Conservation (phyloP, 192 early-diverging fungal genomes). For the Gonapodya sp. region DNA sequence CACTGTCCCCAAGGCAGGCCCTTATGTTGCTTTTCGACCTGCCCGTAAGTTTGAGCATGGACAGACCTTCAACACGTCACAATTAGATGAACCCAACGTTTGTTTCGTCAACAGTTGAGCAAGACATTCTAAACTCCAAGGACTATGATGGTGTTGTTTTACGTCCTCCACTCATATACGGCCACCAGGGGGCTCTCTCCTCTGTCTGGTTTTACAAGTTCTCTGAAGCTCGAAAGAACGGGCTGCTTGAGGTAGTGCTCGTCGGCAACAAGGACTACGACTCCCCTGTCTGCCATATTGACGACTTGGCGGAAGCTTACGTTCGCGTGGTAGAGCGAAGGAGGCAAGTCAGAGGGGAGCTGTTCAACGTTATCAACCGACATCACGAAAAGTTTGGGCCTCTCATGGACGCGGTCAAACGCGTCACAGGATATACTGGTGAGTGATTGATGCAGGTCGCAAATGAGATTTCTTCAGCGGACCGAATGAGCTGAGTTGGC, state of each 20-base stretch:
- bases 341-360: neutral
- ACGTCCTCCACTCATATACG: neutral
- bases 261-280: neutral
- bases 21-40: neutral
- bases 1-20: neutral
- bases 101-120: neutral
- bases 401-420: neutral
- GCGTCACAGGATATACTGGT: neutral
- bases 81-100: too few relatives aligned
- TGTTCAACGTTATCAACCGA: neutral
- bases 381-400: neutral
- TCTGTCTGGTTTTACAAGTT: neutral
- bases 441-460: neutral
- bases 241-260: neutral
- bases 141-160: neutral
- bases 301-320: neutral
- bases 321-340: neutral
- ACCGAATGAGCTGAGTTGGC: too few relatives aligned
- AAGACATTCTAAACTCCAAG: neutral
- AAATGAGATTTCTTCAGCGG: neutral
- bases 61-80: too few relatives aligned
- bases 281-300: neutral
- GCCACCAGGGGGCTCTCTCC: neutral
- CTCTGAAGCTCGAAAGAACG: neutral
- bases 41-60: neutral